Evolutionary conservation across 2,329 filamentous ascomycete genomes (phyloP), one percentile per base, ranked within the genome.

Genomic region (Colletotrichum simmondsii): DNA sequence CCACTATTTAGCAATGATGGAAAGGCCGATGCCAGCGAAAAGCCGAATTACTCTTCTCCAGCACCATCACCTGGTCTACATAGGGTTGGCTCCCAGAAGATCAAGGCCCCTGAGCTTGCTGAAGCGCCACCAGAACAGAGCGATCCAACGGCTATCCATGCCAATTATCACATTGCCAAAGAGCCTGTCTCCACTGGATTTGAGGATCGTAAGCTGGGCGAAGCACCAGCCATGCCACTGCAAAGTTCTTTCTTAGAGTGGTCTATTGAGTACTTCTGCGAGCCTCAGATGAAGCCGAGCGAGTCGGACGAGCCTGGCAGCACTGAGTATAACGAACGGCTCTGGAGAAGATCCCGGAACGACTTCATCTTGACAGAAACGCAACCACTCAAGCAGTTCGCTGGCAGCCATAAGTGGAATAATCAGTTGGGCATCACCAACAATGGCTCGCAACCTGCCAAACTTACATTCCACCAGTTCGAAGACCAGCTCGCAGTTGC

Each of bases 401-500:
- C 97, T 0, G 93, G 95, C 14, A 94, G 89, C 68, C 93, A 94
- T 78, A 93, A 92, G 77, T 99, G 97, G 96, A 95, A 95, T 77
- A 92, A 93, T 73, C 92, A 94, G 56, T 88, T 92, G 60, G 93
- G 93, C 22, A 93, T 97, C 74, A 92, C 98, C 80, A 95, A 96
- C 79, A 98, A 98, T 76, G 92, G 92, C 35, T 93, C 93, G 37
- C 97, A 98, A 80, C 96, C 97, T 0, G 91, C 92, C 75, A 97
- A 95, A 84, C 94, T 99, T 92, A 93, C 94, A 5, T 98, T 98
- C 81, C 97, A 99, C 83, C 97, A 99, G 80, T 99, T 98, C 77
- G 97, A 99, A 80, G 94, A 98, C 78, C 95, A 98, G 80, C 89
- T 99, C 24, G 94, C 97, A 1, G 95, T 98, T 14, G 94, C 95